A percentile compares a stretch with the other conserved stretches of the same genome.
Evolutionary conservation across 768 basidiomycete species (phyloP).

Genomic region (Rhodotorula kratochvilovae): DNA sequence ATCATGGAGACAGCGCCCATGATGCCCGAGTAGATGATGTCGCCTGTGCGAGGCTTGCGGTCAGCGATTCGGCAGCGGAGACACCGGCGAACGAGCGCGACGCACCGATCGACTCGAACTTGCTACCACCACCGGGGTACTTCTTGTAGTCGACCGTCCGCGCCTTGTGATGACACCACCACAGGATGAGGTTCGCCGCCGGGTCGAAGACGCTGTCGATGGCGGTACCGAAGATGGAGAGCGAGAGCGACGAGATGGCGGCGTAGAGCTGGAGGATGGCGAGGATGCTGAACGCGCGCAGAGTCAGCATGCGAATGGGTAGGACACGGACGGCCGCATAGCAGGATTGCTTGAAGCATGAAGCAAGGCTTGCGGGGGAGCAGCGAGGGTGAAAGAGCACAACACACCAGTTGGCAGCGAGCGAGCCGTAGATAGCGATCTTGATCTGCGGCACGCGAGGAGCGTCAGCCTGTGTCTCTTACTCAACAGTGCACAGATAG

Average conservation of each 20-base stretch:
- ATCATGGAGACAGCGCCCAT: slow-evolving; percentile 34
- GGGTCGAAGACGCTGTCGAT: slow-evolving; percentile 61
- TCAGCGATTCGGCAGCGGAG: slow-evolving; percentile 60
- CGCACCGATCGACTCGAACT: slow-evolving; percentile 27
- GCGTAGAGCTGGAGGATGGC: slow-evolving; percentile 64
- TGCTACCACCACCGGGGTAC: slow-evolving; percentile 62
- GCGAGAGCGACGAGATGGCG: slow-evolving; percentile 73
- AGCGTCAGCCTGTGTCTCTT: background rate
- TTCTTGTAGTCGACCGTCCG: slow-evolving; percentile 67
- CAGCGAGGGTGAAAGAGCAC: slow-evolving; percentile 67
- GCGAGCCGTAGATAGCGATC: slow-evolving; percentile 78
- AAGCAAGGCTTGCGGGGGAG: slow-evolving; percentile 40
- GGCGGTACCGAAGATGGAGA: slow-evolving; percentile 81
- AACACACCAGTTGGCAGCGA: slow-evolving; percentile 63
- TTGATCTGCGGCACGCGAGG: slow-evolving; percentile 59
- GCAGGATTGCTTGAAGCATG: no score
- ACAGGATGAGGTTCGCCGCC: slow-evolving; percentile 49
- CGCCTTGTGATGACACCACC: slow-evolving; percentile 70
- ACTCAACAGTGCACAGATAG: no score
- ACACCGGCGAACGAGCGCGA: slow-evolving; percentile 8
- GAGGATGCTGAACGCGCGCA: slow-evolving; percentile 10
- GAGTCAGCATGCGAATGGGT: background rate
- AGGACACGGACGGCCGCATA: no score
- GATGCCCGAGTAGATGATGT: slow-evolving; percentile 29
- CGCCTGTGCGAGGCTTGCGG: background rate